Conservation (phyloP, 768 basidiomycete species). For the Nidularia pulvinata region DNA sequence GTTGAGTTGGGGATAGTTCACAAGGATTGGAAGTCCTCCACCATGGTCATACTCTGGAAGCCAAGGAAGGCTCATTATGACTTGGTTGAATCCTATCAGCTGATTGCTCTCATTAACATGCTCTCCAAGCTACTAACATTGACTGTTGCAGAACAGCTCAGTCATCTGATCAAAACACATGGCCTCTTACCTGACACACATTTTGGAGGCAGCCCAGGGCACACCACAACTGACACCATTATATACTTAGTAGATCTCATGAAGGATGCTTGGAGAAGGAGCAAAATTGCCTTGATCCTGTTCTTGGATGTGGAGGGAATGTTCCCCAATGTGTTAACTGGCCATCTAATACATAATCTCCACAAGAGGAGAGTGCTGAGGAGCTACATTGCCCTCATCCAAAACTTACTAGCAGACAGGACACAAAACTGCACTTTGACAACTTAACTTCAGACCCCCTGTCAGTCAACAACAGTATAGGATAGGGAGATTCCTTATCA, state of each 20-base stretch:
- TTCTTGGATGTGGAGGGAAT: conserved; percentile 39
- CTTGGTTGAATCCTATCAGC: conserved; percentile 24
- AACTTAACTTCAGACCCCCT: conserved; percentile 15
- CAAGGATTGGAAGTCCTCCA: conserved; percentile 12
- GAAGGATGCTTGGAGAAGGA: conserved; percentile 28
- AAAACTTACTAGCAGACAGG: conserved; percentile 4
- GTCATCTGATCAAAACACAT: conserved; percentile 16
- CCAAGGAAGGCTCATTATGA: conserved; percentile 29
- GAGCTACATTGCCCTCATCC: conserved; percentile 10
- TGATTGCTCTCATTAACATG: conserved; percentile 30
- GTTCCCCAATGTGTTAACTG: conserved; percentile 30
- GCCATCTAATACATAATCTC: conserved; percentile 25
- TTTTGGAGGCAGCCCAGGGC: conserved; percentile 31
- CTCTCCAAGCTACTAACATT: conserved; percentile 22
- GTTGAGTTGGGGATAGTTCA: not conserved
- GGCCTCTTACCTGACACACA: conserved; percentile 25
- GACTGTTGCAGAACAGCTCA: conserved; percentile 16
- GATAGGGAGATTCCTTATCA: conserved; percentile 21
- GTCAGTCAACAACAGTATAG: conserved; percentile 16
- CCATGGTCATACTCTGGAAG: conserved; percentile 25
- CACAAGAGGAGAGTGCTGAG: conserved; percentile 15
- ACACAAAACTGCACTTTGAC: conserved; percentile 16
- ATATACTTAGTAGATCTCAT: conserved; percentile 26
- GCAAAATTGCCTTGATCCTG: conserved; percentile 24
- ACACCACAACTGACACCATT: conserved; percentile 29